A percentile compares a stretch with the other conserved stretches of the same genome.
phyloP scores from a whole-genome alignment of 2,329 filamentous ascomycete genomes.

The Mycosphaerelloides madeirae region DNA sequence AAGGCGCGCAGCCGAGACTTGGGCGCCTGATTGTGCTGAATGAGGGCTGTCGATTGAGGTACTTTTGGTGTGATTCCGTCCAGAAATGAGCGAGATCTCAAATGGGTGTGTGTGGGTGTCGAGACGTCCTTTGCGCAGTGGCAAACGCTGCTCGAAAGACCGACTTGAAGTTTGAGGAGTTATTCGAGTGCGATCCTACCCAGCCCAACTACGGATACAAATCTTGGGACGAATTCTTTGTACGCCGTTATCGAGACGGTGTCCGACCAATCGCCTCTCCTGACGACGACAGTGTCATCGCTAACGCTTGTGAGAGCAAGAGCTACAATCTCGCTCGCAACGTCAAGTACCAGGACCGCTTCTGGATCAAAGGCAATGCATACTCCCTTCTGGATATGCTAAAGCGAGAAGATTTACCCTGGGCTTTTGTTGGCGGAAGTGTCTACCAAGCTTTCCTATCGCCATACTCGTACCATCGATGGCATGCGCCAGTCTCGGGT shows the following conservation, averaged over 20 bases:
- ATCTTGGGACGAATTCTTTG: conserved; percentile 69
- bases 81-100: too few species aligned
- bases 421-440: conserved; percentile 57
- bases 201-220: conserved; percentile 55
- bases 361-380: conserved; percentile 65
- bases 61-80: too few species aligned
- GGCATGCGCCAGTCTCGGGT: conserved; percentile 65
- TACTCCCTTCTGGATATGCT: conserved; percentile 52
- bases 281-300: conserved; percentile 50
- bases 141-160: conserved; percentile 10
- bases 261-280: conserved; percentile 53
- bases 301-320: conserved; percentile 61
- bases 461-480: conserved; percentile 64
- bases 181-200: conserved; percentile 56
- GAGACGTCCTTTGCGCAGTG: too few species aligned
- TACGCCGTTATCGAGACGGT: conserved; percentile 37
- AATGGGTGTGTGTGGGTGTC: too few species aligned
- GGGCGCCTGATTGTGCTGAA: too few species aligned
- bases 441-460: conserved; percentile 67
- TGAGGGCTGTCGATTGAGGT: too few species aligned
- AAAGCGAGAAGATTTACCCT: conserved; percentile 48
- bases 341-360: conserved; percentile 54
- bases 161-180: conserved; percentile 40
- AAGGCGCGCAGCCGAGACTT: too few species aligned
- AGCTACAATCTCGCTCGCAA: conserved; percentile 49